Percentiles rank a stretch among this genome's conserved stretches.
Evolutionary conservation across 345 rosid genomes (phyloP).

Genomic region (Pistacia vera): DNA sequence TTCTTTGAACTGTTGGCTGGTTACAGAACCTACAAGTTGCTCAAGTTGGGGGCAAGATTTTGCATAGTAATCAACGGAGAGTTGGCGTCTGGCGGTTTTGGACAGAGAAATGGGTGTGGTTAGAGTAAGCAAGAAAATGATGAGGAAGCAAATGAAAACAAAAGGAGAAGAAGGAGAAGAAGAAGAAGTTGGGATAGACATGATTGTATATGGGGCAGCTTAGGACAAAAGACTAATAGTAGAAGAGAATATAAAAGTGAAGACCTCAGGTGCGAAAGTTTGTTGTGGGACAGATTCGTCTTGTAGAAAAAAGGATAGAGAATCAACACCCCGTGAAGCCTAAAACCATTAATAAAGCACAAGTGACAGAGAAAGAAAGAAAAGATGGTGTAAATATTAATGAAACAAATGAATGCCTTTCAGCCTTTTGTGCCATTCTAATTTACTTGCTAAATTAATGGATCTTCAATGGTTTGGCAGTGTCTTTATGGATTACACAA

Average conservation of each 20-base stretch:
- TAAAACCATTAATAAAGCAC: not conserved
- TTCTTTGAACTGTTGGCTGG: slow-evolving; percentile 72
- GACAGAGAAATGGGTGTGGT: slow-evolving; percentile 17
- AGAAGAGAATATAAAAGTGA: slow-evolving; percentile 24
- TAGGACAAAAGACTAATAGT: slow-evolving; percentile 33
- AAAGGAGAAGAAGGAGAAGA: slow-evolving; percentile 23
- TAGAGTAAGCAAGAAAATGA: slow-evolving; percentile 30
- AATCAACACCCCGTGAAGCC: slow-evolving; percentile 55
- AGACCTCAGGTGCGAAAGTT: not conserved
- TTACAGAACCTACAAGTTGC: slow-evolving; percentile 65
- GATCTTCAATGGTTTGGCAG: too few species aligned
- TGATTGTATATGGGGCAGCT: slow-evolving; percentile 33
- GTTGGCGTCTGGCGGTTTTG: slow-evolving; percentile 28
- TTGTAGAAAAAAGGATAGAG: slow-evolving; percentile 9
- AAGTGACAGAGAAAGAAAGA: not conserved
- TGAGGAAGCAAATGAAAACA: slow-evolving; percentile 33
- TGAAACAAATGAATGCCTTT: not conserved
- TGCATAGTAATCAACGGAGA: slow-evolving; percentile 58
- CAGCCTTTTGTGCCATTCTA: not conserved
- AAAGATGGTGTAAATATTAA: not conserved
- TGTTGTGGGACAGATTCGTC: slow-evolving; percentile 24
- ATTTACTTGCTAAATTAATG: too few species aligned
- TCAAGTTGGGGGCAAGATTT: slow-evolving; percentile 80
- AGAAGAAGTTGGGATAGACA: slow-evolving; percentile 41
- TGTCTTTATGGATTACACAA: not conserved